Evolutionary conservation across 352 stramenopile species (phyloP).

Genomic region (Elongisporangium prolatum): DNA sequence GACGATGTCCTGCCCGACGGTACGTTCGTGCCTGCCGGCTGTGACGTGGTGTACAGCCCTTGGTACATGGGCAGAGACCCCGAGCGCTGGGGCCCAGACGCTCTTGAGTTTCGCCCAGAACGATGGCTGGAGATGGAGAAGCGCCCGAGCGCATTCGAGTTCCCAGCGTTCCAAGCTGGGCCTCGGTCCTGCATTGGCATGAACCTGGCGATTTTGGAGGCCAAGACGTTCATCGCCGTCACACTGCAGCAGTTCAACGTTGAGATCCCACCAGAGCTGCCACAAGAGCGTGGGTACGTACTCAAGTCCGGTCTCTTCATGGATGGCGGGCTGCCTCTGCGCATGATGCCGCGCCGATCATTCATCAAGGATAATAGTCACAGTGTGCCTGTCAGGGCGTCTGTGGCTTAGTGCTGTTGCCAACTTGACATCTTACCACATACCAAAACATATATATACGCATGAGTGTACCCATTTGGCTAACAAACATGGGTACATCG

Average conservation of each 20-base stretch:
- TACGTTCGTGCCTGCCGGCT: slow-evolving; percentile 61
- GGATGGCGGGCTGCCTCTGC: slow-evolving; percentile 37
- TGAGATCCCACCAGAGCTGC: slow-evolving; percentile 29
- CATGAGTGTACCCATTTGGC: no score
- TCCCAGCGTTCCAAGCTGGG: slow-evolving; percentile 68
- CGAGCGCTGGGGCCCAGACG: slow-evolving; percentile 43
- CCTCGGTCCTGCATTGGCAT: slow-evolving; percentile 64
- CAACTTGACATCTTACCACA: no score
- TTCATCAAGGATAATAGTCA: no score
- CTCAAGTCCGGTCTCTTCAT: slow-evolving; percentile 57
- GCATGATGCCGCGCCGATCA: slow-evolving; percentile 23
- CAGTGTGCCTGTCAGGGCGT: no score
- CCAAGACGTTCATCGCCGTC: slow-evolving; percentile 55
- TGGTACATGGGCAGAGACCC: slow-evolving; percentile 72
- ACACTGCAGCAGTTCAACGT: slow-evolving; percentile 41
- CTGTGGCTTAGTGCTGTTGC: no score
- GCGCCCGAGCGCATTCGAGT: slow-evolving; percentile 57
- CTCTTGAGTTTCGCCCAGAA: slow-evolving; percentile 52
- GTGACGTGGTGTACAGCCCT: slow-evolving; percentile 60
- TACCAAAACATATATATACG: no score
- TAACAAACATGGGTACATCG: no score
- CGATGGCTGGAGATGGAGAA: slow-evolving; percentile 63
- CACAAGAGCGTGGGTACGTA: slow-evolving; percentile 39
- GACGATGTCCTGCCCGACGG: slow-evolving; percentile 69
- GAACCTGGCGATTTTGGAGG: slow-evolving; percentile 66